These are phyloP conservation scores for Dothidotthia symphoricarpi DNA, from an alignment of 2,329 filamentous ascomycete species.

Conservation along the genomic window DNA sequence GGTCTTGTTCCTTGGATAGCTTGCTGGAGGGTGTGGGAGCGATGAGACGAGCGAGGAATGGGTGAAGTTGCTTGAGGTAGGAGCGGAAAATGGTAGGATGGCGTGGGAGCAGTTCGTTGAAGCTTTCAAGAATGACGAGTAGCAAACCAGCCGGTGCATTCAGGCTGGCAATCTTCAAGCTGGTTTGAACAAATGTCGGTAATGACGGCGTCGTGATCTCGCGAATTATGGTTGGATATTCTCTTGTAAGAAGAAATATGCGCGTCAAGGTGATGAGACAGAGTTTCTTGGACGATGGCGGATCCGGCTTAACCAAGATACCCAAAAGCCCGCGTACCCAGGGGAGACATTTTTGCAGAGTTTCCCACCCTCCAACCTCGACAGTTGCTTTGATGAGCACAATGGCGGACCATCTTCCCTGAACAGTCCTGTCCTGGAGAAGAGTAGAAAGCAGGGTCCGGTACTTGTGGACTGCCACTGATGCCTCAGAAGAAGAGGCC, in stretches of 20 bases:
- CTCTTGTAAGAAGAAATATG: conserved; percentile 79
- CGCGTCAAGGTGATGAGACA: conserved; percentile 74
- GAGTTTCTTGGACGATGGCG: conserved; percentile 71
- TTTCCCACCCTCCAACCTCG: conserved; percentile 82
- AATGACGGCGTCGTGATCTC: conserved; percentile 86
- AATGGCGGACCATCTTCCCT: conserved; percentile 75
- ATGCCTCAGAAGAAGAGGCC: conserved; percentile 62
- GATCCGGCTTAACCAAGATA: conserved; percentile 78
- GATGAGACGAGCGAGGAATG: conserved; percentile 59
- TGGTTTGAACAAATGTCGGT: conserved; percentile 69
- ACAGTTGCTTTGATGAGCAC: conserved; percentile 77
- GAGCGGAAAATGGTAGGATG: conserved; percentile 83
- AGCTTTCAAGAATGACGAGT: conserved; percentile 68
- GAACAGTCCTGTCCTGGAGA: conserved; percentile 70
- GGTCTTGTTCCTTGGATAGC: conserved; percentile 18
- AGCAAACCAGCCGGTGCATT: conserved; percentile 47
- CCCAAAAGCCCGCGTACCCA: conserved; percentile 77
- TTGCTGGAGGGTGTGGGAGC: conserved; percentile 59
- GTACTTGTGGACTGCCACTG: conserved; percentile 75
- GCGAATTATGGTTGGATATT: conserved; percentile 77
- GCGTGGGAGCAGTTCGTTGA: conserved; percentile 69
- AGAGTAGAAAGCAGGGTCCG: conserved; percentile 75
- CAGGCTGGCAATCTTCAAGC: conserved; percentile 58
- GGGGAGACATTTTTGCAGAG: conserved; percentile 66
- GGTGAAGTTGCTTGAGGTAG: conserved; percentile 66